A percentile compares a stretch with the other conserved stretches of the same genome.
Evolutionary conservation across 208 protist genomes (phyloP).

Genomic region (Leishmania major): DNA sequence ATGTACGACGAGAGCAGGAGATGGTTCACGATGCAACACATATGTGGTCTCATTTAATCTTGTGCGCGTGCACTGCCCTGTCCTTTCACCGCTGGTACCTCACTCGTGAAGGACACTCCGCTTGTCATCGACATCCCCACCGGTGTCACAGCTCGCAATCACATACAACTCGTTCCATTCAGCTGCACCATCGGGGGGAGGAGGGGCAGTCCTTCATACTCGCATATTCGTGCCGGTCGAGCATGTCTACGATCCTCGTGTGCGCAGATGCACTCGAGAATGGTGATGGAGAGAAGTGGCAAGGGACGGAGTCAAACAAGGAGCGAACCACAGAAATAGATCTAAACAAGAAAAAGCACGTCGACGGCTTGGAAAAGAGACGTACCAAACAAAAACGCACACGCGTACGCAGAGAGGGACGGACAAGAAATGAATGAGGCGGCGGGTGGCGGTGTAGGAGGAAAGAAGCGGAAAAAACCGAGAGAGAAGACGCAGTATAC

Average conservation of each 20-base stretch:
- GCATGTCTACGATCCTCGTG: background rate
- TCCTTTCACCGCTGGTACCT: background rate
- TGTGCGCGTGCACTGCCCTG: background rate
- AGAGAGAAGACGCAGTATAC: background rate
- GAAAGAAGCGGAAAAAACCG: background rate
- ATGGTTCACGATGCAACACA: background rate
- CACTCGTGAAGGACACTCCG: background rate
- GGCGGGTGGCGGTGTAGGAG: background rate
- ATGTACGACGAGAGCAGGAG: background rate
- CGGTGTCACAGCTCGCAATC: background rate
- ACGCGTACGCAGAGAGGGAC: background rate
- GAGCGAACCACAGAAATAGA: background rate
- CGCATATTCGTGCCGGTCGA: background rate
- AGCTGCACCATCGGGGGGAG: no score
- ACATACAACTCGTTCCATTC: background rate
- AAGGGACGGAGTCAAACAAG: background rate
- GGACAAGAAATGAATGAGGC: background rate
- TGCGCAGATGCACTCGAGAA: background rate
- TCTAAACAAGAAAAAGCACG: background rate
- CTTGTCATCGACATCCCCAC: background rate
- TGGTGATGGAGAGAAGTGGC: background rate
- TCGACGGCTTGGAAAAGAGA: background rate
- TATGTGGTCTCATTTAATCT: background rate
- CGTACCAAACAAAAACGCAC: background rate
- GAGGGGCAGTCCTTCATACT: no score